A percentile compares a stretch with the other conserved stretches of the same genome.
Conservation (phyloP, 2,329 filamentous ascomycete species). For the Cladobotryum protrusum region DNA sequence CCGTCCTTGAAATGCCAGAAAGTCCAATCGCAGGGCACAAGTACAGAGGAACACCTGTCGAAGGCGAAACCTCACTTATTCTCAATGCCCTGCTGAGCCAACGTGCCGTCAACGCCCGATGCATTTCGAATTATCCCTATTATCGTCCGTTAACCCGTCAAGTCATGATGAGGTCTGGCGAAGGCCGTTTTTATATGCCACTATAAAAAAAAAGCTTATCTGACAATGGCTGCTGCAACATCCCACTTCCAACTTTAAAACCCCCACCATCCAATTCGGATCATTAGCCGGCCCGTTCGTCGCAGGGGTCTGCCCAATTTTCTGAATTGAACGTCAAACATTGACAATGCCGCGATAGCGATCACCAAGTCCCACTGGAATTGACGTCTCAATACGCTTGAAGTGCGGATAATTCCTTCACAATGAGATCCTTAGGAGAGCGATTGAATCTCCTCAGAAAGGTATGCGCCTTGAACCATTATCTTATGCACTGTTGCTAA, state of each 20-base stretch:
- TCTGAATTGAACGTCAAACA: conserved; percentile 13
- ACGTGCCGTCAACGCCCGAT: conserved; percentile 36
- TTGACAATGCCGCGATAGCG: conserved; percentile 2
- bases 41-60: conserved; percentile 39
- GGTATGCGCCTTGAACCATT: conserved; percentile 42
- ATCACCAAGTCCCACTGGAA: conserved; percentile 2
- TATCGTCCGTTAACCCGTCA: not conserved
- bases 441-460: conserved; percentile 69
- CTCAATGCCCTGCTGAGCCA: conserved; percentile 38
- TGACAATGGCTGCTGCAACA: not conserved
- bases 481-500: not conserved
- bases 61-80: conserved; percentile 32
- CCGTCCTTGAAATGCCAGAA: conserved; percentile 11
- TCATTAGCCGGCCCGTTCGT: conserved; percentile 19
- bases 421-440: conserved; percentile 48
- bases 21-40: conserved; percentile 40
- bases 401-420: conserved; percentile 14
- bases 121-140: conserved; percentile 28
- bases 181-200: not conserved
- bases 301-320: conserved; percentile 21
- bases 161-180: not conserved
- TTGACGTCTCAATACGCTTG: conserved; percentile 6
- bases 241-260: not conserved
- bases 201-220: not conserved
- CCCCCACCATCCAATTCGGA: conserved; percentile 9